A percentile compares a stretch with the other conserved stretches of the same genome.
These are phyloP conservation scores for Globisporangium mamillatum DNA, from an alignment of 352 stramenopile genomes.

Conservation along the genomic window DNA sequence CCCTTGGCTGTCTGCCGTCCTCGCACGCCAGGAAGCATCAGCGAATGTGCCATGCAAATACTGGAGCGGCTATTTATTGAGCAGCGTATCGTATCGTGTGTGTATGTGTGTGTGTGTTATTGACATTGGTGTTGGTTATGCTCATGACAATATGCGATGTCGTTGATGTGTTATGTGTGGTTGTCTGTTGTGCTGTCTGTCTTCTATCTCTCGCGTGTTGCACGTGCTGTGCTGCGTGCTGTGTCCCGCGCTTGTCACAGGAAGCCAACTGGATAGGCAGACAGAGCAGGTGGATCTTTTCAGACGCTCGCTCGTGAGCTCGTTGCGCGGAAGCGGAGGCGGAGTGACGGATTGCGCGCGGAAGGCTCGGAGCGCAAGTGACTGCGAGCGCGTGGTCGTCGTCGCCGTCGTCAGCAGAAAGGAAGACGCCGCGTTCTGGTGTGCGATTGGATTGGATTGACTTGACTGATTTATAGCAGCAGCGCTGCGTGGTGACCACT, in stretches of 20 bases:
- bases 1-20: neutral
- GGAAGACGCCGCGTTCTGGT: neutral
- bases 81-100: neutral
- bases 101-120: neutral
- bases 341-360: neutral
- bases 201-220: neutral
- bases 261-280: neutral
- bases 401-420: neutral
- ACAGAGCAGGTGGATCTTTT: conserved; percentile 1
- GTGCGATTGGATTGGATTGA: neutral
- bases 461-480: neutral
- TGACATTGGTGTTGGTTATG: neutral
- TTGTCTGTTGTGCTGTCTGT: neutral
- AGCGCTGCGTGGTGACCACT: neutral
- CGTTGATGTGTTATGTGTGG: neutral
- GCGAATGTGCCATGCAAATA: neutral
- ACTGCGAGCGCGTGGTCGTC: neutral
- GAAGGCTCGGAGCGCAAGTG: neutral
- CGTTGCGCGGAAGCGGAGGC: neutral
- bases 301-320: neutral
- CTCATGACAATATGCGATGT: neutral
- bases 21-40: neutral
- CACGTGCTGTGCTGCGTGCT: neutral
- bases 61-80: neutral
- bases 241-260: neutral